Base-by-base conservation (phyloP, 78 protist genomes). In the Planoprotostelium fungivorum region DNA sequence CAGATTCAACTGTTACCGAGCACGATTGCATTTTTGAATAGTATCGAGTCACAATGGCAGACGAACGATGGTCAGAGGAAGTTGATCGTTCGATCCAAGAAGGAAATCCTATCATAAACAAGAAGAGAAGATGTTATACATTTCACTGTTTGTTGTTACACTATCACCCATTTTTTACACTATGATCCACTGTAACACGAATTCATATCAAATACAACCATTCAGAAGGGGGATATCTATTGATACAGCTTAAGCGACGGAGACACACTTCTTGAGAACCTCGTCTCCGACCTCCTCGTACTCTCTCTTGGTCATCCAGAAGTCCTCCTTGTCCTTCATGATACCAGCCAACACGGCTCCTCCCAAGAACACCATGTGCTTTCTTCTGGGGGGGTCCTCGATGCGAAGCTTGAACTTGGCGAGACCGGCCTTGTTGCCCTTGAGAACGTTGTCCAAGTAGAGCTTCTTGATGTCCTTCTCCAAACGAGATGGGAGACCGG, bases 331-430 rank as follows among this genome's bases (percentile, higher is more conserved):
- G 89, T 96, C 97, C 92, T 97, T 96, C 94, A 97, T 97, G 88
- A 99, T 94, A n/a, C 98, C 98, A 0, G 99, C 99, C 28, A 98
- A 93, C n/a, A 98, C 99, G 0, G 99, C 96, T 35, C 99, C 99
- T 51, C 99, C 99, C 0, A 97, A 34, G 97, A 97, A 99, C 23
- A 99, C 99, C 99, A 98, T 97, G 96, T 99, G 97, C 97, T 98
- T 99, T 63, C 99, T 95, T 83, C 99, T 93, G 25, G 99, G 99
- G 29, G 99, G 99, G 88, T 98, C 99, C 88, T 98, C 99, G 37
- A 99, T 97, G 73, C 97, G 84, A 83, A 97, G 38, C 94, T 97
- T 97, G 95, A 99, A 96, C 84, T 89, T 95, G 86, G 95, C 90
- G 36, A 93, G 88, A 83, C 73, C 89, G 37, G 63, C 28, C 31